These are phyloP conservation scores for Tylopilus rubrobrunneus DNA, from an alignment of 768 basidiomycete species.

Conservation along the genomic window DNA sequence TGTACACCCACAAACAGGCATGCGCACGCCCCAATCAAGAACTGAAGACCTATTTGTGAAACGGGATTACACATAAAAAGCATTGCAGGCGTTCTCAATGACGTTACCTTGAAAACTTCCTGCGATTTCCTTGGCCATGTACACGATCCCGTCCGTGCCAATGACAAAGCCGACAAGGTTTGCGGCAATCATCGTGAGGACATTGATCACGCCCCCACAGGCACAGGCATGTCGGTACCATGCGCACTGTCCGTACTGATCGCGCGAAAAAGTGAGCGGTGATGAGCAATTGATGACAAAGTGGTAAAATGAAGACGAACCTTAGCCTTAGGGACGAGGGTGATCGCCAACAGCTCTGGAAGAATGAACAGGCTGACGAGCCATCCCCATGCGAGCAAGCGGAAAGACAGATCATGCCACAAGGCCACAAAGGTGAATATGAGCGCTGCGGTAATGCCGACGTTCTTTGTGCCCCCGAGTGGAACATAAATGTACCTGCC, in stretches of 20 bases:
- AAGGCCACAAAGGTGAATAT: conserved; percentile 96
- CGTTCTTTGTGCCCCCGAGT: conserved; percentile 65
- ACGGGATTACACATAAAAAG: background rate
- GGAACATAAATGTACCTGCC: conserved; percentile 92
- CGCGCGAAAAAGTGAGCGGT: background rate
- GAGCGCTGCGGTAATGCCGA: conserved; percentile 61
- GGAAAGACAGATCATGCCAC: conserved; percentile 93
- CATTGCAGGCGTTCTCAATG: background rate
- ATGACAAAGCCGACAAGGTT: conserved; percentile 96
- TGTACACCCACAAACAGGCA: conserved; percentile 82
- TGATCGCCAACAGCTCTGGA: conserved; percentile 70
- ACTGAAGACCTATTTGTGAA: conserved; percentile 51
- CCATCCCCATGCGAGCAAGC: conserved; percentile 95
- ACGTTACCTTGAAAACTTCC: conserved; percentile 61
- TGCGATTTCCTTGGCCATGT: conserved; percentile 60
- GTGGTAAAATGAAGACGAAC: conserved; percentile 36
- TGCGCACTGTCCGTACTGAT: conserved; percentile 56
- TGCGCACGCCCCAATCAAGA: conserved; percentile 53
- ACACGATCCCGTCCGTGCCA: conserved; percentile 73
- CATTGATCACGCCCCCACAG: conserved; percentile 76
- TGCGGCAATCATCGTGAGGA: conserved; percentile 85
- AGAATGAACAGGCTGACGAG: conserved; percentile 85
- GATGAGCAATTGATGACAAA: background rate
- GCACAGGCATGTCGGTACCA: conserved; percentile 92
- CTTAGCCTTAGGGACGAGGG: conserved; percentile 57